A percentile compares a stretch with the other conserved stretches of the same genome.
phyloP scores from a whole-genome alignment of 768 basidiomycete genomes.

The Mycena kentingensis region DNA sequence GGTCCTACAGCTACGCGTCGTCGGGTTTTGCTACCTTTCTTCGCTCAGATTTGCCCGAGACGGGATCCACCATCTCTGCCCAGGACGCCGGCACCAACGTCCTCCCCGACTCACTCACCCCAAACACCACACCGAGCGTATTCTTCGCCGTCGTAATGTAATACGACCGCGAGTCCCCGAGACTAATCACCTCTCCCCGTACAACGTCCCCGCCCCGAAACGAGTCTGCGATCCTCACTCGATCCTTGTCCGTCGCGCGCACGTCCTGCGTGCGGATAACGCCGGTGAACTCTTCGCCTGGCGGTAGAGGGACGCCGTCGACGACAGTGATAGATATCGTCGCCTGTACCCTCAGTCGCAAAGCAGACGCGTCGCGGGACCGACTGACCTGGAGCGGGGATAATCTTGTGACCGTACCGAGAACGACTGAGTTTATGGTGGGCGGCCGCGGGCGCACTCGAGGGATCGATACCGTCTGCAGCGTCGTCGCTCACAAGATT shows the following conservation, averaged over 20 bases:
- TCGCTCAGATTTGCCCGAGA: constrained; percentile 76
- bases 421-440: constrained; percentile 69
- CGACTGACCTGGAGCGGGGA: constrained; percentile 81
- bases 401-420: constrained; percentile 81
- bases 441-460: constrained; percentile 76
- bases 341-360: no score
- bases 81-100: constrained; percentile 87
- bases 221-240: constrained; percentile 85
- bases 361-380: no score
- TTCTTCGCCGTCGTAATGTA: constrained; percentile 90
- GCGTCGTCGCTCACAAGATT: constrained; percentile 22
- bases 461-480: constrained; percentile 39
- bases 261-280: constrained; percentile 89
- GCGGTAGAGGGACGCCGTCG: constrained; percentile 79
- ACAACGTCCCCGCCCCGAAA: constrained; percentile 93
- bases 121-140: constrained; percentile 89
- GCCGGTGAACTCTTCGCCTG: constrained; percentile 86
- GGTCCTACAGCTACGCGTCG: constrained; percentile 41
- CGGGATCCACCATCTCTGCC: constrained; percentile 89
- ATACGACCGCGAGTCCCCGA: constrained; percentile 90
- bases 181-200: constrained; percentile 82
- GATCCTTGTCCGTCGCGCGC: constrained; percentile 87
- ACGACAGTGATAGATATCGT: constrained; percentile 83
- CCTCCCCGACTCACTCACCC: constrained; percentile 82
- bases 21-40: constrained; percentile 89